Conservation (phyloP, 148 eudicot species). For the Vaccinium macrocarpon region DNA sequence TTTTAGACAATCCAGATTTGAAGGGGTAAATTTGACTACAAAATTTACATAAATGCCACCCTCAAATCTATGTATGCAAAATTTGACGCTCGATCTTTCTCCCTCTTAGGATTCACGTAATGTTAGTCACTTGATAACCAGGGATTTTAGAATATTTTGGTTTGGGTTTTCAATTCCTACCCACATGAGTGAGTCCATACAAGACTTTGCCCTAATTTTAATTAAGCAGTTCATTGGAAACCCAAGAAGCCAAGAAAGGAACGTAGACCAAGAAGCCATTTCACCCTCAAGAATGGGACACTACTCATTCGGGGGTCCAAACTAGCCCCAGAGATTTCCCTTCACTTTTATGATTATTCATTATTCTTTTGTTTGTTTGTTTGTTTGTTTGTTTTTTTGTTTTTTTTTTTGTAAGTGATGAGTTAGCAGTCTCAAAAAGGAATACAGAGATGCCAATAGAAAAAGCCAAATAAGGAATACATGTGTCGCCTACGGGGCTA, state of each 20-base stretch:
- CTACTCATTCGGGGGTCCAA: slow-evolving; percentile 14
- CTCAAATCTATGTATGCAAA: too few species aligned
- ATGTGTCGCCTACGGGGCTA: slow-evolving; percentile 5
- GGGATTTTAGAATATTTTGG: not conserved
- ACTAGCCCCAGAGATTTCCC: not conserved
- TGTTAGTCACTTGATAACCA: too few species aligned
- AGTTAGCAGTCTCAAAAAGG: slow-evolving; percentile 25
- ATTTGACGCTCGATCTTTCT: not conserved
- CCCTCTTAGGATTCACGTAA: not conserved
- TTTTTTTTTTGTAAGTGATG: slow-evolving; percentile 5
- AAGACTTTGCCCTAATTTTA: not conserved
- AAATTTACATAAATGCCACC: too few species aligned
- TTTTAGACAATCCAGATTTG: too few species aligned
- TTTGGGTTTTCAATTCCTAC: not conserved
- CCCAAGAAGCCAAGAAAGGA: not conserved
- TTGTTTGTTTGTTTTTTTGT: not conserved
- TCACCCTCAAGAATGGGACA: not conserved
- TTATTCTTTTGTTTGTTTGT: not conserved
- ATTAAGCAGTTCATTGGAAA: not conserved
- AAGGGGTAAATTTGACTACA: too few species aligned
- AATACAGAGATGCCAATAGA: slow-evolving; percentile 19
- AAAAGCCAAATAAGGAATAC: slow-evolving; percentile 20
- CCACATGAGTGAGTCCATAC: not conserved
- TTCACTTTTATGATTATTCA: not conserved
- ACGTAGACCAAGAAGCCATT: not conserved